Evolutionary conservation across 2,329 filamentous ascomycete species (phyloP).

Genomic region (Xylariaceae sp.): DNA sequence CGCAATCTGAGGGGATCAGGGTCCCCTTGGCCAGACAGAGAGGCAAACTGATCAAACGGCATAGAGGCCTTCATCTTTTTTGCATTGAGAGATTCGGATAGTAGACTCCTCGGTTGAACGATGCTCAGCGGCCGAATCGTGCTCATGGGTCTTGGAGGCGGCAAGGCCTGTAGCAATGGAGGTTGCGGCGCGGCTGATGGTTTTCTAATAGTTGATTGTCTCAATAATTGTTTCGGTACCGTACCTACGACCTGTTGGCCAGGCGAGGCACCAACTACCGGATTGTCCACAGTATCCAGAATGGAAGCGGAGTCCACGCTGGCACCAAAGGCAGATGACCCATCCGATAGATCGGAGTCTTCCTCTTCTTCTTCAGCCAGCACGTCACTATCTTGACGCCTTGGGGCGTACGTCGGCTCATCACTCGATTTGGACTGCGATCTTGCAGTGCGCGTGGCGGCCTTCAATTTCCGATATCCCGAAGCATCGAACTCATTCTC

Average conservation of each 20-base stretch:
- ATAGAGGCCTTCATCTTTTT: conserved; percentile 66
- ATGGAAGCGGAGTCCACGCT: conserved; percentile 70
- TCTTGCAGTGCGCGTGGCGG: conserved; percentile 51
- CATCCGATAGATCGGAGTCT: conserved; percentile 58
- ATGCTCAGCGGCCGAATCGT: conserved; percentile 63
- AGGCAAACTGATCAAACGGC: conserved; percentile 73
- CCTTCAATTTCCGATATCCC: conserved; percentile 57
- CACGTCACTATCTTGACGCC: conserved; percentile 46
- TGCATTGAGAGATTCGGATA: conserved; percentile 69
- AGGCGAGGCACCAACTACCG: conserved; percentile 51
- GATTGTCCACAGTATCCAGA: conserved; percentile 60
- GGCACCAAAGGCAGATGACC: conserved; percentile 61
- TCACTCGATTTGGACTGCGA: conserved; percentile 51
- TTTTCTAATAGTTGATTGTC: conserved; percentile 62
- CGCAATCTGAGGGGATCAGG: conserved; percentile 71
- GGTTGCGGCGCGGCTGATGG: conserved; percentile 54
- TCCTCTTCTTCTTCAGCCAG: conserved; percentile 54
- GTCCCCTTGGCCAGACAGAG: conserved; percentile 73
- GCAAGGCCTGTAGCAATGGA: conserved; percentile 60
- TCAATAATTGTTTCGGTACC: conserved; percentile 55
- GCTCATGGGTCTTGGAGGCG: conserved; percentile 66
- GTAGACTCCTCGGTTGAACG: conserved; percentile 64
- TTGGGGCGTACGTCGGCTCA: conserved; percentile 42
- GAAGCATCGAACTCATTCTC: conserved; percentile 73
- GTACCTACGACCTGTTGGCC: conserved; percentile 60